phyloP scores from a whole-genome alignment of 257 asterid genomes.

The Cynanchum wilfordii region DNA sequence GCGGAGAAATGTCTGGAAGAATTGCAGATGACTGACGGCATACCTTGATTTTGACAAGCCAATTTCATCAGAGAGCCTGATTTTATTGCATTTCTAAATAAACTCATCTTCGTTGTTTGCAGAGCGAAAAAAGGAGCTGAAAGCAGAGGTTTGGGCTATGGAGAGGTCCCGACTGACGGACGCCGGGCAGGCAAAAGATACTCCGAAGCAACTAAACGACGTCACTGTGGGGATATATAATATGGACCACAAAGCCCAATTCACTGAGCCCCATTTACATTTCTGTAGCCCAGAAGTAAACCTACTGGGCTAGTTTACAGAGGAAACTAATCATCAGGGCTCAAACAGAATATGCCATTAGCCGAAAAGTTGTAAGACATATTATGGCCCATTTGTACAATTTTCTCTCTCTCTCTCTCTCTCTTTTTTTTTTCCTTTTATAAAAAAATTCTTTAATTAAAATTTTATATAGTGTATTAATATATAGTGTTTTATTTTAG shows the following conservation, averaged over 20 bases:
- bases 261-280: neutral
- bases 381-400: no score
- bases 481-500: no score
- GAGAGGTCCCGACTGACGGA: neutral
- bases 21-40: slow-evolving; percentile 8
- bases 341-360: no score
- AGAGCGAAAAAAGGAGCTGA: neutral
- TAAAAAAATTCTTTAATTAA: no score
- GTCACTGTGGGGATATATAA: neutral
- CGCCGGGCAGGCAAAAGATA: neutral
- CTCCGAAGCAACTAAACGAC: neutral
- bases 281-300: neutral
- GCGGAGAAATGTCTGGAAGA: slow-evolving; percentile 41
- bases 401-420: no score
- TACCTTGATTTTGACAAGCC: slow-evolving; percentile 17
- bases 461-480: no score
- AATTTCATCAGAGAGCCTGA: slow-evolving; percentile 27
- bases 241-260: neutral
- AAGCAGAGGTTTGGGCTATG: neutral
- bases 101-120: slow-evolving; percentile 30
- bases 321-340: no score
- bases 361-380: no score
- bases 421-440: no score
- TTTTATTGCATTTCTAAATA: slow-evolving; percentile 33
- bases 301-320: neutral